Base-by-base conservation (phyloP, 495 filamentous ascomycete genomes). In the Podospora pseudocomata region DNA sequence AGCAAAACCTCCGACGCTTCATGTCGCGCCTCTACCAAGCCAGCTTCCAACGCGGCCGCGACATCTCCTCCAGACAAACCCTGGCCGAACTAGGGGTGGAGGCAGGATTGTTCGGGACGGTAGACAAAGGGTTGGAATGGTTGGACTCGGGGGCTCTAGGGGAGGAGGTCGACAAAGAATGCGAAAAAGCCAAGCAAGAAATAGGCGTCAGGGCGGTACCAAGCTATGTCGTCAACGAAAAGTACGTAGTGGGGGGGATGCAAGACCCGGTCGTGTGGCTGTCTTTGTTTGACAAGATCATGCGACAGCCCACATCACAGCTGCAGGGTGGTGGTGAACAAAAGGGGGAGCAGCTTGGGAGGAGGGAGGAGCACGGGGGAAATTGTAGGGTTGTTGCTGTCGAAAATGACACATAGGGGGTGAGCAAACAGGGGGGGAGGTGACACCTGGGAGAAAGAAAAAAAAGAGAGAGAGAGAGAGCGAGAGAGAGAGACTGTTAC, bases 21-120 rank as follows among this genome's bases (percentile, higher is more conserved):
- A 85, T 89, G 71, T 81, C 87, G 69, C 76, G 95, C 19, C 91
- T 92, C 78, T 76, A 74, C 26, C 84, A 82, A 5, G 5, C 39
- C 5, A 90, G 91, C 73, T 94, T 95, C 70, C 88, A 92, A 74
- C 81, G 87, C 3, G 88, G 89, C 73, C 80, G 84, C 70, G 93
- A 97, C 73, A 87, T 94, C 56, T 94, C 91, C 0, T 83, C 86
- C 73, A 79, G 77, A 27, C 80, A 77, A 2, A 84, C 89, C 28
- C 81, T 96, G 62, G 59, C 84, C 4, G 76, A 82, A 30, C 83
- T 86, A 4, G 90, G 81, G 5, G 80, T 86, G 3, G 79, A 79
- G 65, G 87, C 86, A 1, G 77, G 76, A 6, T 69, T 78, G 2
- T 86, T 86, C 0, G 68, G 23, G 23, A 23, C 23, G 23, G 23